Conservation (phyloP, 495 filamentous ascomycete species). For the Daldinia caldariorum region DNA sequence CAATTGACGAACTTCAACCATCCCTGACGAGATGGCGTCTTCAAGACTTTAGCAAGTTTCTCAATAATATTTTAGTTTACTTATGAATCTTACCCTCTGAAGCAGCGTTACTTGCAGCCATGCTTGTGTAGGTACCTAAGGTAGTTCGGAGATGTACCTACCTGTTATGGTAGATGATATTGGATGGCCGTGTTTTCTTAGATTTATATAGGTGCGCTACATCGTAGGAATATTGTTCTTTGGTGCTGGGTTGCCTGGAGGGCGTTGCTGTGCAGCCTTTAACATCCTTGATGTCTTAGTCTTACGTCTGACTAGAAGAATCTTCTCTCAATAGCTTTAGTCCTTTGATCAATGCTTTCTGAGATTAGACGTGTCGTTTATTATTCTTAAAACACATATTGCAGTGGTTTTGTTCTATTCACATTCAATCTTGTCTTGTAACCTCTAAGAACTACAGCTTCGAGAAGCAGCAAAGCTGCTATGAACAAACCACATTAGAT, state of each 20-base stretch:
- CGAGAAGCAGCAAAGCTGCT: background rate
- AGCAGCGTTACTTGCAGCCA: background rate
- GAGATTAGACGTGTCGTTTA: background rate
- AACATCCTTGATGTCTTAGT: background rate
- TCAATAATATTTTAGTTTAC: background rate
- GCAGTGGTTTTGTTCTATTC: background rate
- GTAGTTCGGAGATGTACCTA: background rate
- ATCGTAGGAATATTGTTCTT: background rate
- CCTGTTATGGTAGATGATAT: background rate
- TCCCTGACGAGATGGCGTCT: background rate
- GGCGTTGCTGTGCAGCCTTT: background rate
- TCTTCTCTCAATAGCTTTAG: background rate
- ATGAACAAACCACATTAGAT: background rate
- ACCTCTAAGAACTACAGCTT: background rate
- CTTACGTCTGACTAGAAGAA: background rate
- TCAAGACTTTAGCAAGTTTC: background rate
- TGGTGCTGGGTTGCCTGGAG: background rate
- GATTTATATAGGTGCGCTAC: background rate
- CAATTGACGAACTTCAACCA: constrained; percentile 25
- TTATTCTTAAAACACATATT: background rate
- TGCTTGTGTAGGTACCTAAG: background rate
- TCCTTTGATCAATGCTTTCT: background rate
- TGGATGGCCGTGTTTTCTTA: background rate
- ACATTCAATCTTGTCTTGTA: background rate
- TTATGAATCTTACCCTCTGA: background rate